Percentiles rank a stretch among this genome's conserved stretches.
These are phyloP conservation scores for Hevea brasiliensis DNA, from an alignment of 345 rosid species.

Conservation along the genomic window DNA sequence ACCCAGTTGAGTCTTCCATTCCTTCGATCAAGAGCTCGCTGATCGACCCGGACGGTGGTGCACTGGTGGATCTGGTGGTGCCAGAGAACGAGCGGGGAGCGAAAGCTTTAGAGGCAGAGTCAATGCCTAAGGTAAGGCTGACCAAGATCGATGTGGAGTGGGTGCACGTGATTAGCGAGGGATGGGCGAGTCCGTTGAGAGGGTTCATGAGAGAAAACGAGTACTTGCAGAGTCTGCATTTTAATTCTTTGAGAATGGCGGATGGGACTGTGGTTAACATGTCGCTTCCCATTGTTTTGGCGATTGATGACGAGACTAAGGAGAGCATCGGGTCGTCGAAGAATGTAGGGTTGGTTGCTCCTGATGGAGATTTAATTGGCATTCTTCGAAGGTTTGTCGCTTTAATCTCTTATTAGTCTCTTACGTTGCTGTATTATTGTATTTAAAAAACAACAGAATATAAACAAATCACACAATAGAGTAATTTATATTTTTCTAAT, in stretches of 20 bases:
- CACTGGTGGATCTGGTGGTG: slow-evolving; percentile 64
- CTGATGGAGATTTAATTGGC: slow-evolving; percentile 64
- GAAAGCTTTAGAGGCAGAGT: slow-evolving; percentile 56
- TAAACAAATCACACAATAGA: neutral
- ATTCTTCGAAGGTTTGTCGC: slow-evolving; percentile 61
- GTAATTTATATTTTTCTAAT: neutral
- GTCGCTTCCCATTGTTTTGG: slow-evolving; percentile 97
- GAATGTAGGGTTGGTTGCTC: slow-evolving; percentile 58
- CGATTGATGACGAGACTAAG: slow-evolving; percentile 73
- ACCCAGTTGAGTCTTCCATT: slow-evolving; percentile 2
- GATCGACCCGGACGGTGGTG: slow-evolving; percentile 94
- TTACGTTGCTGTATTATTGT: neutral
- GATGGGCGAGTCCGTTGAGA: slow-evolving; percentile 93
- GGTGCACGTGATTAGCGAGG: slow-evolving; percentile 91
- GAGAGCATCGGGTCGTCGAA: slow-evolving; percentile 58
- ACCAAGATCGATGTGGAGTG: slow-evolving; percentile 83
- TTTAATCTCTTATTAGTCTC: neutral
- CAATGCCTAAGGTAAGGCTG: slow-evolving; percentile 64
- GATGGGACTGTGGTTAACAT: slow-evolving; percentile 71
- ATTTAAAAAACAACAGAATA: neutral
- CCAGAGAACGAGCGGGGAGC: slow-evolving; percentile 52
- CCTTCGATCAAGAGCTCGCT: slow-evolving; percentile 48
- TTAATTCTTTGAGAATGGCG: slow-evolving; percentile 59
- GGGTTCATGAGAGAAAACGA: slow-evolving; percentile 96
- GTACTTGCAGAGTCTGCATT: slow-evolving; percentile 90